These are phyloP conservation scores for Spergularia azorica DNA, from an alignment of 179 eudicot genomes.

Conservation along the genomic window DNA sequence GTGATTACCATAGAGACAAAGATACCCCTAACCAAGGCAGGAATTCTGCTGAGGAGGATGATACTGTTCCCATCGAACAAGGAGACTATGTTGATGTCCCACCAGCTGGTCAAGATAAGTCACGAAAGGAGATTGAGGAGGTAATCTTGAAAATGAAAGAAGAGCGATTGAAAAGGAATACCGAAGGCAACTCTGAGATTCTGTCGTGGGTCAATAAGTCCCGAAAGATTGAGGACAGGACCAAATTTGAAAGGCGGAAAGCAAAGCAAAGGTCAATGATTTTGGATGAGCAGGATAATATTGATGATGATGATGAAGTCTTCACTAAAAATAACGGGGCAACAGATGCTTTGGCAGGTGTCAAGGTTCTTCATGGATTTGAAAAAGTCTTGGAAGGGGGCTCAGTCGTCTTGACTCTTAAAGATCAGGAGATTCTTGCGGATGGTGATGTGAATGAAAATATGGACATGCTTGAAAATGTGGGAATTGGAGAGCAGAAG, in stretches of 20 bases:
- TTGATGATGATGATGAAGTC: slow-evolving; percentile 56
- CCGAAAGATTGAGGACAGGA: slow-evolving; percentile 79
- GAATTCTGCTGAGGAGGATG: slow-evolving; percentile 36
- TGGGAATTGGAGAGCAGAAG: slow-evolving; percentile 96
- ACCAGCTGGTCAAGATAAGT: slow-evolving; percentile 33
- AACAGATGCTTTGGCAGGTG: slow-evolving; percentile 74
- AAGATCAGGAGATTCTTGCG: slow-evolving; percentile 95
- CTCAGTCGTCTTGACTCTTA: slow-evolving; percentile 92
- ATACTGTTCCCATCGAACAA: slow-evolving; percentile 31
- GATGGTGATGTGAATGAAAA: slow-evolving; percentile 89
- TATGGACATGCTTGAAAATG: slow-evolving; percentile 95
- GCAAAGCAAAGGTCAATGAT: slow-evolving; percentile 75
- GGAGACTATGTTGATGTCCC: slow-evolving; percentile 37
- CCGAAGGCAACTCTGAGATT: slow-evolving; percentile 73
- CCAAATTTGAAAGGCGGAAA: slow-evolving; percentile 64
- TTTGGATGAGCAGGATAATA: slow-evolving; percentile 89
- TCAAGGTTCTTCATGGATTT: slow-evolving; percentile 93
- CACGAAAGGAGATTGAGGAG: slow-evolving; percentile 53
- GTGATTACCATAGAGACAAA: slow-evolving; percentile 42
- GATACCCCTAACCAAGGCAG: slow-evolving; percentile 34
- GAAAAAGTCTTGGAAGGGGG: slow-evolving; percentile 98
- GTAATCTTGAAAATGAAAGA: slow-evolving; percentile 78
- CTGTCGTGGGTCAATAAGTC: slow-evolving; percentile 82
- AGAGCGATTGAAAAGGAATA: slow-evolving; percentile 62
- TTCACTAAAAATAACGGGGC: slow-evolving; percentile 38